Conservation (phyloP, 2,329 filamentous ascomycete genomes). For the Anthostomella pinea region DNA sequence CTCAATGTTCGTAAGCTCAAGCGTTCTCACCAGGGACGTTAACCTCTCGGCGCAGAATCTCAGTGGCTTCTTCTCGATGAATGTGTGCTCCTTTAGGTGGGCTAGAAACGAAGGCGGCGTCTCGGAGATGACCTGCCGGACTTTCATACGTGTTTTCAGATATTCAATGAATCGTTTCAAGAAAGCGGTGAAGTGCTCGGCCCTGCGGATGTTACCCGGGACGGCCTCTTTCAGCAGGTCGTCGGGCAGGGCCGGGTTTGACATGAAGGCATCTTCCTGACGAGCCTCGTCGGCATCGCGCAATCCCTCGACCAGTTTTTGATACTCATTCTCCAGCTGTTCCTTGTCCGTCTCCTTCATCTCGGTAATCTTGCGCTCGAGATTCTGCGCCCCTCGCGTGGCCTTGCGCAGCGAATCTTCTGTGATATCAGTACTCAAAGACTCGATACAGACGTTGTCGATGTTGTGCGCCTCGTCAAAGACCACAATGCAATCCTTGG, state of each 20-base stretch:
- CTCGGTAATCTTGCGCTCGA: constrained; percentile 86
- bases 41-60: constrained; percentile 92
- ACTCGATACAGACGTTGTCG: constrained; percentile 98
- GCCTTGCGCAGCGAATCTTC: constrained; percentile 92
- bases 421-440: constrained; percentile 92
- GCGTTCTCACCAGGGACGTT: constrained; percentile 88
- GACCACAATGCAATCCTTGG: constrained; percentile 97
- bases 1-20: constrained; percentile 96
- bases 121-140: constrained; percentile 94
- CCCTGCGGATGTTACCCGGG: constrained; percentile 91
- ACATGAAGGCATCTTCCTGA: constrained; percentile 94
- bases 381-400: constrained; percentile 82
- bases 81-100: constrained; percentile 92
- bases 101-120: constrained; percentile 91
- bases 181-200: constrained; percentile 94
- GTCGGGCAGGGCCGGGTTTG: constrained; percentile 90
- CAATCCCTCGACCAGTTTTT: constrained; percentile 89
- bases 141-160: constrained; percentile 96
- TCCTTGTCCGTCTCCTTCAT: constrained; percentile 96
- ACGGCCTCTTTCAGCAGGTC: constrained; percentile 94
- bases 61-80: constrained; percentile 94
- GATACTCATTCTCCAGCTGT: constrained; percentile 91
- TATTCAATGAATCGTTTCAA: constrained; percentile 97
- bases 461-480: constrained; percentile 99
- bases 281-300: constrained; percentile 84